Evolutionary conservation across 139 green algal genomes (phyloP).

Genomic region (Micractinium sp.): DNA sequence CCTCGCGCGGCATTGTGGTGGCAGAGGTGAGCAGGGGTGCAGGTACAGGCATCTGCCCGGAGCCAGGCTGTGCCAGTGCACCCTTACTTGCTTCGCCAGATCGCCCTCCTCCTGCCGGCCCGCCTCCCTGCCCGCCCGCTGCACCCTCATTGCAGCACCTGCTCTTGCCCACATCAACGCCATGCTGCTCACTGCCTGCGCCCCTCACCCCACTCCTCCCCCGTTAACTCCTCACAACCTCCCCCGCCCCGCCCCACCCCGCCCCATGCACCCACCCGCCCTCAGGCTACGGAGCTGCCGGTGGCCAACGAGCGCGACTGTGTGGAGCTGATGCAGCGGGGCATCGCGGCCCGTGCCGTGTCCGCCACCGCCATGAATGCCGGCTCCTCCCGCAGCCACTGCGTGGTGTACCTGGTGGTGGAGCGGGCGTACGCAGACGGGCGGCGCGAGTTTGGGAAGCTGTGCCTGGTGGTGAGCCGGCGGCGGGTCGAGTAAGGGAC

Average conservation of each 20-base stretch:
- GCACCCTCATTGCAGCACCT: too few species aligned
- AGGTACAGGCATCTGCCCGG: too few species aligned
- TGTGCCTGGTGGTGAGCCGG: slow-evolving; percentile 64
- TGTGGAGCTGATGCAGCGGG: slow-evolving; percentile 54
- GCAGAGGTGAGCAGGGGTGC: background rate
- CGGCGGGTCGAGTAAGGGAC: background rate
- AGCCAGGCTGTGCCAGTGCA: too few species aligned
- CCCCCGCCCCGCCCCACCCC: too few species aligned
- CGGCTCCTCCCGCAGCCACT: slow-evolving; percentile 74
- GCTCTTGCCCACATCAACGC: too few species aligned
- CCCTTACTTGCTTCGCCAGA: too few species aligned
- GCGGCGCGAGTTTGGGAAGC: slow-evolving; percentile 59
- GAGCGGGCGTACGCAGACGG: slow-evolving; percentile 57
- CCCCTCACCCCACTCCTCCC: too few species aligned
- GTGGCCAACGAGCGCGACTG: slow-evolving; percentile 70
- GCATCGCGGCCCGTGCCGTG: slow-evolving; percentile 28
- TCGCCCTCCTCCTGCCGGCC: too few species aligned
- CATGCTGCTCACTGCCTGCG: too few species aligned
- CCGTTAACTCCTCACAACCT: too few species aligned
- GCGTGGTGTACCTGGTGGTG: slow-evolving; percentile 73
- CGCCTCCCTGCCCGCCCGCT: too few species aligned
- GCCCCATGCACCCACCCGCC: background rate
- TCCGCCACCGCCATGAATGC: slow-evolving; percentile 51
- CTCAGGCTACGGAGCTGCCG: slow-evolving; percentile 51
- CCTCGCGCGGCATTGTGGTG: slow-evolving; percentile 35